Percentiles rank a stretch among this genome's conserved stretches.
Conservation (phyloP, 2,329 filamentous ascomycete genomes). For the Blastomyces silverae region DNA sequence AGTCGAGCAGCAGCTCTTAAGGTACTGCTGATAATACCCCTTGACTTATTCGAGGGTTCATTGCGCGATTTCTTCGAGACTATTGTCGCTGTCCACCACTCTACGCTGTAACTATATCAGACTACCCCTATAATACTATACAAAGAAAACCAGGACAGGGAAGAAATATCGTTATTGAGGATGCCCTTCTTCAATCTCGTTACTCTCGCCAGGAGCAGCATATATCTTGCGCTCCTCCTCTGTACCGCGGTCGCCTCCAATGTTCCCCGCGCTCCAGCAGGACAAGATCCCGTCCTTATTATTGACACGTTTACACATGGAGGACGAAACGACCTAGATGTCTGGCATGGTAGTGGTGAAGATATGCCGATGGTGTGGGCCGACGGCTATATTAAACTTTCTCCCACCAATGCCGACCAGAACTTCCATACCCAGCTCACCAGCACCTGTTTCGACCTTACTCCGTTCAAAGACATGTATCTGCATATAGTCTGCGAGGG, state of each 20-base stretch:
- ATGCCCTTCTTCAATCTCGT: background rate
- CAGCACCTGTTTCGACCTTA: slow-evolving; percentile 51
- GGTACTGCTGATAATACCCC: background rate
- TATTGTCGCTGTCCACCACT: background rate
- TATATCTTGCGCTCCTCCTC: background rate
- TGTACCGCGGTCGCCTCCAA: background rate
- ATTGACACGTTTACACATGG: slow-evolving; percentile 55
- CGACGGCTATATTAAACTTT: slow-evolving; percentile 50
- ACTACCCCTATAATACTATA: background rate
- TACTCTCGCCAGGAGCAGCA: background rate
- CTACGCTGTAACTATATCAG: background rate
- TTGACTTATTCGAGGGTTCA: background rate
- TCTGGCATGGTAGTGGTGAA: slow-evolving; percentile 62
- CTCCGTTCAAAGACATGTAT: slow-evolving; percentile 51
- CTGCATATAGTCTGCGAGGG: slow-evolving; percentile 60
- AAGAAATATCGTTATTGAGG: background rate
- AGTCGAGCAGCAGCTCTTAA: background rate
- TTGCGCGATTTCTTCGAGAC: background rate
- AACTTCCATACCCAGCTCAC: slow-evolving; percentile 56
- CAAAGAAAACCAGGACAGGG: background rate
- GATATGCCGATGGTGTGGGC: slow-evolving; percentile 49
- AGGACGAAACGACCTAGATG: slow-evolving; percentile 53
- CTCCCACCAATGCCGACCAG: slow-evolving; percentile 55
- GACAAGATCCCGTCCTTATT: slow-evolving; percentile 31
- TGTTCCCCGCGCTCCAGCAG: background rate